Percentiles rank a stretch among this genome's conserved stretches.
Conservation (phyloP, 306 rosid species). For the Medicago lupulina region DNA sequence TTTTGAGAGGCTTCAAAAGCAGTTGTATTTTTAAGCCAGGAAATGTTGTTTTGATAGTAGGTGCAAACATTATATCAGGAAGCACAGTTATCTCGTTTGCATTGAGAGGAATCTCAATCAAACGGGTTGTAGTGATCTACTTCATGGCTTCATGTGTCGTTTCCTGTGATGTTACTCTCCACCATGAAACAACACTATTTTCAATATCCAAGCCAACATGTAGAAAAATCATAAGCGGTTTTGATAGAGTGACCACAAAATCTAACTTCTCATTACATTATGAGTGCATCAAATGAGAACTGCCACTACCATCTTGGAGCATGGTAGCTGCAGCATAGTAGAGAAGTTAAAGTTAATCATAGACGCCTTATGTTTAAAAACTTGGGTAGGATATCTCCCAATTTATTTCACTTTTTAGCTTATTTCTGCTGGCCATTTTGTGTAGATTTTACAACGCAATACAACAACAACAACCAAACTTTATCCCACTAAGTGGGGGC, state of each 20-base stretch:
- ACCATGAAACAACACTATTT: constrained; percentile 11
- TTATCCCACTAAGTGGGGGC: no score
- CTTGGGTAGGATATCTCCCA: constrained; percentile 24
- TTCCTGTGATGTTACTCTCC: constrained; percentile 73
- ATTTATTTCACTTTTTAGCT: not conserved
- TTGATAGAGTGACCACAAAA: not conserved
- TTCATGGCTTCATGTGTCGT: constrained; percentile 75
- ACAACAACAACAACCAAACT: no score
- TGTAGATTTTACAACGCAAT: not conserved
- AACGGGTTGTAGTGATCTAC: constrained; percentile 37
- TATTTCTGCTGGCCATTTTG: not conserved
- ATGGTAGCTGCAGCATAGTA: constrained; percentile 16
- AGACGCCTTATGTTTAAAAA: not conserved
- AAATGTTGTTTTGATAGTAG: not conserved
- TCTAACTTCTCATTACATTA: constrained; percentile 21
- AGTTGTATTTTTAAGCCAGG: not conserved
- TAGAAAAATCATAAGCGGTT: not conserved
- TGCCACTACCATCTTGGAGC: constrained; percentile 16
- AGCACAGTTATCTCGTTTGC: not conserved
- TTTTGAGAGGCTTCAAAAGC: not conserved
- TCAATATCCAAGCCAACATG: not conserved
- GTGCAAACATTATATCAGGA: not conserved
- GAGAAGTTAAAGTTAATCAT: constrained; percentile 10
- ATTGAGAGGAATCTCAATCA: not conserved
- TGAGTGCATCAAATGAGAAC: constrained; percentile 12